phyloP scores from a whole-genome alignment of 2,329 filamentous ascomycete genomes.

The Zalaria sp. region DNA sequence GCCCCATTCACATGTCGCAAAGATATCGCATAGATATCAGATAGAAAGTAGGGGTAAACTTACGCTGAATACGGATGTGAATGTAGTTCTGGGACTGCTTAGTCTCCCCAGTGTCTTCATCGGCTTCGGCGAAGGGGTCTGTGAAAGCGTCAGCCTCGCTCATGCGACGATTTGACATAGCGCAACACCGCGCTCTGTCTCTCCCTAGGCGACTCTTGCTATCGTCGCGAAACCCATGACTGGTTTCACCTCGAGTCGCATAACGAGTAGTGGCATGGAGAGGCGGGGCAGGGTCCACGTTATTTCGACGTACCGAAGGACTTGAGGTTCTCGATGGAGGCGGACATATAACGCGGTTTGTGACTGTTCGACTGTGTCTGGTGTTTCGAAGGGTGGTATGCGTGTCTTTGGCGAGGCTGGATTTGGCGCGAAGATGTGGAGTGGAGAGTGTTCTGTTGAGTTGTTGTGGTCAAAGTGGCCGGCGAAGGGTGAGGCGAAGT shows the following conservation, averaged over 20 bases:
- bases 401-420: background rate
- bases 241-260: too few species aligned
- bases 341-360: conserved; percentile 59
- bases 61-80: conserved; percentile 99
- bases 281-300: conserved; percentile 4
- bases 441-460: conserved; percentile 1
- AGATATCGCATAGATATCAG: too few species aligned
- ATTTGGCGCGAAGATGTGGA: background rate
- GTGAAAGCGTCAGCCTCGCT: conserved; percentile 10
- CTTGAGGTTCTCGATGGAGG: conserved; percentile 84
- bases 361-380: conserved; percentile 5
- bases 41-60: conserved; percentile 23
- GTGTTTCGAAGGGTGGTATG: background rate
- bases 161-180: background rate
- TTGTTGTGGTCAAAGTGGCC: conserved; percentile 1
- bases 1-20: too few species aligned
- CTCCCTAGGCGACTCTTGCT: too few species aligned
- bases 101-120: conserved; percentile 94
- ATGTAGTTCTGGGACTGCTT: conserved; percentile 97
- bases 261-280: background rate
- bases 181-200: too few species aligned
- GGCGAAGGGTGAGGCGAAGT: too few species aligned
- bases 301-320: conserved; percentile 61
- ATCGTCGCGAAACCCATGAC: too few species aligned
- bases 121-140: conserved; percentile 99